Evolutionary conservation across 2,329 filamentous ascomycete genomes (phyloP), one percentile per base, ranked within the genome.

Genomic region (Claviceps maximensis): DNA sequence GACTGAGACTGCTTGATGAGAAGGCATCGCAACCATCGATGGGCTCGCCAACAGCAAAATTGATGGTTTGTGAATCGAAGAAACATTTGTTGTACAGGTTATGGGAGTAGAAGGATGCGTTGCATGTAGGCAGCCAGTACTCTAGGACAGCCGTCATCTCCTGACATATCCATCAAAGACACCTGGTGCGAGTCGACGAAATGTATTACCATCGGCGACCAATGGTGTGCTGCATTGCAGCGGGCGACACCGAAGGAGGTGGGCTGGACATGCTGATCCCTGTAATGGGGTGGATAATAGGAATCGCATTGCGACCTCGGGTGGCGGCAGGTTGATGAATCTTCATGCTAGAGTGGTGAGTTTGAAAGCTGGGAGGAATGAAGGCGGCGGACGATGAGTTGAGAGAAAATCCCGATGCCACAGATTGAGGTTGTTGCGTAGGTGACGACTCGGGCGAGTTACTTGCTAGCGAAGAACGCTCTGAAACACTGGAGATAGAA

Each of bases 231-330:
- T 79, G 78, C 74, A 83, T 77, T 66, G 79, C 74, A 65, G 74
- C 74, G 57, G 81, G 81, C 46, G 80, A 83, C 46, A 83, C 77
- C 55, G 80, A 83, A 44, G 84, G 84, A 27, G 91, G 89, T 60
- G 91, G 91, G 74, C 89, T 95, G 53, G 89, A 84, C 75, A 96
- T 85, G 64, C 82, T 80, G 68, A 89, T 83, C 65, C 93, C 89
- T 54, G 91, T 96, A 61, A 81, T 87, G 52, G 93, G 93, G 76
- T 98, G 95, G 71, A 97, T 88, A 68, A 98, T 98, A 55, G 91
- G 91, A 60, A 97, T 97, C 64, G 93, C 89, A 69, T 96, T 97
- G 70, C 89, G 88, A 54, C 86, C 82, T 61, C 93, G 87, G 58
- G 90, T 88, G 57, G 90, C 88, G 57, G 90, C 79, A 56, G 90